Base-by-base conservation (phyloP, 2,329 filamentous ascomycete genomes). In the Domatiomyces catenatus region DNA sequence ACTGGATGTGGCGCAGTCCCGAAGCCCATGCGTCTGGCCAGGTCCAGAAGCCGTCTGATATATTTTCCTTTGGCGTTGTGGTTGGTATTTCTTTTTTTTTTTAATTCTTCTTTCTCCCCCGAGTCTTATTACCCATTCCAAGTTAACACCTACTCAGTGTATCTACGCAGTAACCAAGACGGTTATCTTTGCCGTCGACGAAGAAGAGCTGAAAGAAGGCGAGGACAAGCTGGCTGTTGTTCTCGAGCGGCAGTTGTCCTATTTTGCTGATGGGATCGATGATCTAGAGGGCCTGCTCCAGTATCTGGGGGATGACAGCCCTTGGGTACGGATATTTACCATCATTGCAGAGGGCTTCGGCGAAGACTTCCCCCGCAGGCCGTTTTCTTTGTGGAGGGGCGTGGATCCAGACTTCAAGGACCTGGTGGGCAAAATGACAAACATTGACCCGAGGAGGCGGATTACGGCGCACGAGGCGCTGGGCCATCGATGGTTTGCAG, bases 41-140 rank as follows among this genome's bases (percentile, higher is more conserved):
- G 61, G 64, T 26, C 49, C 62, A 64, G 28, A 53, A 56, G 15
- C 28, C 61, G 3, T 66, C 63, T 0, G 65, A 67, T 50, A 47
- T 66, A 5, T 67, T 62, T 54, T 67, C 64, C n/a, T 67, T 67
- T 52, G 62, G 49, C 3, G 56, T 66, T 42, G 54, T 66, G 48
- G 60, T 62, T 57, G 50, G 15, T 52, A 58, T 5, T 52, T 63
- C 48, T 75, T 73, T 57, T 64, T 62, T 5, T 76, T 88, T 8
- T 67, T 88, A 8, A 69, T 80, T 48, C 74, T 75, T 26, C 75
- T 87, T 45, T 75, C 75, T 55, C 81, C 81, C 42, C 15, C 18
- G n/a, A n/a, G n/a, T n/a, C n/a, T n/a, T n/a, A n/a, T n/a, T n/a
- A n/a, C n/a, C n/a, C n/a, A n/a, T n/a, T n/a, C n/a, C n/a, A n/a